These are phyloP conservation scores for Coemansia sp. DNA, from an alignment of 192 early-diverging fungal species.

Conservation along the genomic window DNA sequence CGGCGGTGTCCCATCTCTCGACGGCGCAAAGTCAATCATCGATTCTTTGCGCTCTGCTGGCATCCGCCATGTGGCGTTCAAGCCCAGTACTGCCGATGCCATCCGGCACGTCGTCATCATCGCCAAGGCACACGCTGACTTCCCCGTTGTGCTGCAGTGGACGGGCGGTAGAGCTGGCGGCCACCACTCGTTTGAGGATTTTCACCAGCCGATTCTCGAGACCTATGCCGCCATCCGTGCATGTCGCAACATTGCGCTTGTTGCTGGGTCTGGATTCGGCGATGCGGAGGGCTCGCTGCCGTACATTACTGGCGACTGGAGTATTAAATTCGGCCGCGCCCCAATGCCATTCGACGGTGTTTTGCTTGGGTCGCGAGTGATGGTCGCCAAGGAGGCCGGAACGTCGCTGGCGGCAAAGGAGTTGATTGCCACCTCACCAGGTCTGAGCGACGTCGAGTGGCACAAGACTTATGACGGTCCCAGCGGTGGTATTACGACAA, in stretches of 20 bases:
- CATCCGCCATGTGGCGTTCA: slow-evolving; percentile 81
- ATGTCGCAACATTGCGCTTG: slow-evolving; percentile 60
- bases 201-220: slow-evolving; percentile 84
- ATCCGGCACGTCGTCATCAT: slow-evolving; percentile 85
- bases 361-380: slow-evolving; percentile 86
- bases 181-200: slow-evolving; percentile 98
- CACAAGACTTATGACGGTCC: slow-evolving; percentile 79
- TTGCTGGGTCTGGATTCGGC: too few species aligned
- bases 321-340: slow-evolving; percentile 62
- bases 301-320: too few species aligned
- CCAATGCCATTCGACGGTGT: slow-evolving; percentile 97
- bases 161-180: slow-evolving; percentile 96
- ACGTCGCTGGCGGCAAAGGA: slow-evolving; percentile 82
- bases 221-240: slow-evolving; percentile 67
- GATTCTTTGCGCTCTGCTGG: slow-evolving; percentile 73
- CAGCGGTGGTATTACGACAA: slow-evolving; percentile 80
- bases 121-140: slow-evolving; percentile 78
- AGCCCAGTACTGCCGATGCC: slow-evolving; percentile 76
- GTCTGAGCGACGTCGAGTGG: slow-evolving; percentile 82
- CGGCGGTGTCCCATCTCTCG: slow-evolving; percentile 88
- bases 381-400: slow-evolving; percentile 32
- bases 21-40: slow-evolving; percentile 82
- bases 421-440: slow-evolving; percentile 82
- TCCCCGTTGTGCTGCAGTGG: slow-evolving; percentile 95
- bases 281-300: too few species aligned